These are phyloP conservation scores for Cladosporium colombiae DNA, from an alignment of 2,329 filamentous ascomycete genomes.

Conservation along the genomic window DNA sequence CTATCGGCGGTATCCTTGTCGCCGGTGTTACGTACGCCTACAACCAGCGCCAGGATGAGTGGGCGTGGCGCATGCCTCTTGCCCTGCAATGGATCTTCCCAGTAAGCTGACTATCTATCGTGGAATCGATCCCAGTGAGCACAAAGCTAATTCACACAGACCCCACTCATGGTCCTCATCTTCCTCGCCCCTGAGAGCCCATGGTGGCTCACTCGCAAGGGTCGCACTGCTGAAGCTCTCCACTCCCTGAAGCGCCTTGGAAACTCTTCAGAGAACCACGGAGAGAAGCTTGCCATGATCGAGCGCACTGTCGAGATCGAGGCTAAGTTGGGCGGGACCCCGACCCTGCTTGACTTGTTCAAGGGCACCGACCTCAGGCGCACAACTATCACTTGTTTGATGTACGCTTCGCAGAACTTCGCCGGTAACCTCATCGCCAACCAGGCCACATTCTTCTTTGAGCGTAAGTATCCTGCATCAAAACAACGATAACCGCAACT, in stretches of 20 bases:
- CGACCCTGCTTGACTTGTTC: conserved; percentile 82
- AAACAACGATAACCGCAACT: conserved; percentile 16
- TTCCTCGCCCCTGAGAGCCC: conserved; percentile 64
- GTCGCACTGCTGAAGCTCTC: conserved; percentile 67
- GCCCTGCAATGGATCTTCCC: conserved; percentile 80
- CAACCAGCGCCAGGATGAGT: conserved; percentile 64
- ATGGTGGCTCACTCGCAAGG: conserved; percentile 72
- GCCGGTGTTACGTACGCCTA: conserved; percentile 73
- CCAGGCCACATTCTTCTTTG: conserved; percentile 53
- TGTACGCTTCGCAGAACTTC: conserved; percentile 52
- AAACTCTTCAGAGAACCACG: conserved; percentile 73
- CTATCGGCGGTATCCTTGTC: conserved; percentile 71
- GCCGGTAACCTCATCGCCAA: conserved; percentile 50
- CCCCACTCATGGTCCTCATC: conserved; percentile 64
- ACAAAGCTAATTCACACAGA: conserved; percentile 1
- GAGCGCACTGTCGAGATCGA: conserved; percentile 83
- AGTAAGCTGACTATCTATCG: conserved; percentile 48
- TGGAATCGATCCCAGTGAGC: background rate
- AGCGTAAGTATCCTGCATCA: conserved; percentile 40
- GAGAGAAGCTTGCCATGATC: conserved; percentile 91
- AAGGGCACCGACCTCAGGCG: conserved; percentile 74
- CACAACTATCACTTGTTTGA: conserved; percentile 68
- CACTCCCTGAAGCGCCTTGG: conserved; percentile 64
- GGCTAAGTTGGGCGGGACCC: conserved; percentile 70
- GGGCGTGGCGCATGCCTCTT: conserved; percentile 70